A percentile compares a stretch with the other conserved stretches of the same genome.
Evolutionary conservation across 768 basidiomycete species (phyloP).

Genomic region (Tulasnella sp.): DNA sequence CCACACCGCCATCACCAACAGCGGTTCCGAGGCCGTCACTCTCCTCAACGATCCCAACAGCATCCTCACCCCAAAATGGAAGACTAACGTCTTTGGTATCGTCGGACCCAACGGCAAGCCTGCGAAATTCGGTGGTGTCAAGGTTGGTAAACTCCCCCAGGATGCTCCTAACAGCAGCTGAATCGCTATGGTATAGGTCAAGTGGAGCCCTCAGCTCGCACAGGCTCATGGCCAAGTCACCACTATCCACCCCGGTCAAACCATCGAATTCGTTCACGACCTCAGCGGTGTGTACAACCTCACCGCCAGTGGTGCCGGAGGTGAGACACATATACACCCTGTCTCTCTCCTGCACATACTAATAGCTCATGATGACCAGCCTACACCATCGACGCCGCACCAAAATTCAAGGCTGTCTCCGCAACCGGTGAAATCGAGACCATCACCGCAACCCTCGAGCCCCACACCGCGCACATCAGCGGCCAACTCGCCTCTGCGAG

Average conservation of each 20-base stretch:
- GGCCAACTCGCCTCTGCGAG: constrained; percentile 2
- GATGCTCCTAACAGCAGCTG: neutral
- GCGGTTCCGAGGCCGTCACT: neutral
- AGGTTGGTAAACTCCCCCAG: neutral
- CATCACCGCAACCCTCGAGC: neutral
- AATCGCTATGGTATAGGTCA: neutral
- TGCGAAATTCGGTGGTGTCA: constrained; percentile 9
- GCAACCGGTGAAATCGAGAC: neutral
- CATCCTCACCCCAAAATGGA: constrained; percentile 13
- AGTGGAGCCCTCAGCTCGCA: neutral
- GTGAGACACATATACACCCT: neutral
- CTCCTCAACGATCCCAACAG: constrained; percentile 14
- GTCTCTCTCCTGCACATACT: neutral
- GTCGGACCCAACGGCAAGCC: neutral
- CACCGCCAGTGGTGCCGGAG: constrained; percentile 3
- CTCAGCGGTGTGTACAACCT: constrained; percentile 16
- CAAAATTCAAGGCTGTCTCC: neutral
- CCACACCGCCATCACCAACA: constrained; percentile 12
- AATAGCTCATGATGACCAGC: neutral
- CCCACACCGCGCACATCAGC: neutral
- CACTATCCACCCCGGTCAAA: constrained; percentile 1
- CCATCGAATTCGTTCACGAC: neutral
- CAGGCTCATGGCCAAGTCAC: neutral
- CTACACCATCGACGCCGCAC: constrained; percentile 7
- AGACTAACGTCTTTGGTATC: constrained; percentile 11